Evolutionary conservation across 106 monocot genomes (phyloP), one percentile per base, ranked within the genome.

Genomic region (Xerophyta viscosa): DNA sequence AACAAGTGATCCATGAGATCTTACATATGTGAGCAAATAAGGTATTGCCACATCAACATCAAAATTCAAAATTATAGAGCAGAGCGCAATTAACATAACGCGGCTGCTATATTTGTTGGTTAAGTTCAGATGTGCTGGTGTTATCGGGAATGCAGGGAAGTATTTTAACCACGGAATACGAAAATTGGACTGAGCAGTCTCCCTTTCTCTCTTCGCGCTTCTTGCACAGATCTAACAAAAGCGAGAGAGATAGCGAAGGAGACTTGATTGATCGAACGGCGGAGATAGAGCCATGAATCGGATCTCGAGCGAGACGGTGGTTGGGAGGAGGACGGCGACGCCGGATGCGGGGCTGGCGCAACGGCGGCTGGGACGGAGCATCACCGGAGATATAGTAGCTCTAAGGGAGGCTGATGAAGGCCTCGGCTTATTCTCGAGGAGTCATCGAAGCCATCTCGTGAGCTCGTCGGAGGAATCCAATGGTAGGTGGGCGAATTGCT

Each of bases 351-450:
- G 7, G 22, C 21, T 6, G 2, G 47, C 7, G 18, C 56, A n/a
- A 27, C 10, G 39, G 15, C 1, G 39, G 15, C 15, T 39, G 39
- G 29, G 41, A 28, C 1, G 45, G 43, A 31, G 29, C 15, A 23
- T 37, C 14, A 29, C 43, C 8, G 43, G 27, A 20, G 43, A 14
- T 39, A 15, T 10, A 3, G 46, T 1, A 13, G 9, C 52, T 52
- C 28, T 4, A 10, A 26, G 18, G 30, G 27, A 26, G 21, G 51
- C 15, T 24, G 50, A 24, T n/a, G 67, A 36, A 50, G 29, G 18
- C 27, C 47, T 59, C 28, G 56, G 56, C 50, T 58, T 68, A 10
- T 68, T 68, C 59, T 51, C 46, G 27, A 58, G 42, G 29, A 58
- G 39, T 24, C 49, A 51, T 0, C 10, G 59, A 18, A 20, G 21